These are phyloP conservation scores for Candolleomyces eurysporus DNA, from an alignment of 768 basidiomycete species.

Conservation along the genomic window DNA sequence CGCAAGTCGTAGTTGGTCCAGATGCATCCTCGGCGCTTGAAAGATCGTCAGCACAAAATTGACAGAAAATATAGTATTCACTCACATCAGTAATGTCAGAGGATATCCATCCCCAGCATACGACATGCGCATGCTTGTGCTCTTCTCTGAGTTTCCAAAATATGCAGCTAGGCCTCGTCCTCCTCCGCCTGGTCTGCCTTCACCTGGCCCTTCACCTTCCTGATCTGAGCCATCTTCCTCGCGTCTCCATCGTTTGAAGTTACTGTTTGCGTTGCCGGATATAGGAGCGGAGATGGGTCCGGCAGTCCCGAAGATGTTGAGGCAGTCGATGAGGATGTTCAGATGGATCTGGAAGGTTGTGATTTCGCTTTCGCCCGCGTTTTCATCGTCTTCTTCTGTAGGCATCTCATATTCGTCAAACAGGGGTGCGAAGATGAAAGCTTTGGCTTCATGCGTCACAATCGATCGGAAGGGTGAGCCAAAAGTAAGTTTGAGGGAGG, in stretches of 20 bases:
- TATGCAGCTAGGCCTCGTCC: constrained; percentile 54
- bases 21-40: constrained; percentile 70
- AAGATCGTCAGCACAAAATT: neutral
- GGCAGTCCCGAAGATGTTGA: constrained; percentile 92
- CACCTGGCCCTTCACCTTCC: constrained; percentile 34
- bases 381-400: constrained; percentile 15
- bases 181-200: constrained; percentile 26
- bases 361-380: constrained; percentile 19
- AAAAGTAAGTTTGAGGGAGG: neutral
- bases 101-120: constrained; percentile 80
- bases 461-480: neutral
- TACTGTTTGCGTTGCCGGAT: constrained; percentile 21
- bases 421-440: constrained; percentile 73
- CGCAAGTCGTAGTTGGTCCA: constrained; percentile 85
- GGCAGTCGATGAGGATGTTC: constrained; percentile 79
- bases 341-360: constrained; percentile 81
- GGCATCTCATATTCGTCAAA: constrained; percentile 78
- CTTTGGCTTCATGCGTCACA: constrained; percentile 58
- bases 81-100: constrained; percentile 76
- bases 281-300: constrained; percentile 35
- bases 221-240: constrained; percentile 44
- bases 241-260: constrained; percentile 49
- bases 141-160: constrained; percentile 56
- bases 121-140: constrained; percentile 82
- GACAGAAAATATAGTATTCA: constrained; percentile 11